Evolutionary conservation across 352 stramenopile genomes (phyloP).

Genomic region (Globisporangium polare): DNA sequence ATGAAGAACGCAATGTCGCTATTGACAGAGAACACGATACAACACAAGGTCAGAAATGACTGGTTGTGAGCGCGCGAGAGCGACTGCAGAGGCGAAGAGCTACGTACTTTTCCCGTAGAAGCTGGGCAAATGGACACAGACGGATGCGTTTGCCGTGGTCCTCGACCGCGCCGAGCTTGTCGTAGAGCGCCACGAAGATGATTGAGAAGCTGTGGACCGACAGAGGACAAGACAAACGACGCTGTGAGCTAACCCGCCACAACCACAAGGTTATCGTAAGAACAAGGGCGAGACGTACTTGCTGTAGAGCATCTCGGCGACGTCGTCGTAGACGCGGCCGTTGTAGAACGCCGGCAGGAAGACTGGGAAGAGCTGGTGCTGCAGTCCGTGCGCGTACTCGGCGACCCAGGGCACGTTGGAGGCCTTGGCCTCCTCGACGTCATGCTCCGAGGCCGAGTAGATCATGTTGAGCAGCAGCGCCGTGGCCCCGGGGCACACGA

Average conservation of each 20-base stretch:
- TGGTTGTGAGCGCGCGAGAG: not conserved
- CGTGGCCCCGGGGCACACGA: constrained; percentile 46
- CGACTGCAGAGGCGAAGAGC: not conserved
- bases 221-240: not conserved
- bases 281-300: constrained; percentile 23
- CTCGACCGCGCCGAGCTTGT: constrained; percentile 22
- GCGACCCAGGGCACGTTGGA: constrained; percentile 47
- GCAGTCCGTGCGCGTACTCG: constrained; percentile 48
- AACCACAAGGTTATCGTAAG: no score
- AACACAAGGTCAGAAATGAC: not conserved
- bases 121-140: constrained; percentile 35
- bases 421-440: constrained; percentile 27
- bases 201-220: constrained; percentile 31
- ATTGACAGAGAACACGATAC: not conserved
- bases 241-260: not conserved
- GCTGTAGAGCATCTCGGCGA: constrained; percentile 33
- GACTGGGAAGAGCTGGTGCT: constrained; percentile 51
- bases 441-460: constrained; percentile 37
- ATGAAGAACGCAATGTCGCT: constrained; percentile 55
- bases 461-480: constrained; percentile 60
- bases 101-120: constrained; percentile 37
- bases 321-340: constrained; percentile 34
- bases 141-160: constrained; percentile 24
- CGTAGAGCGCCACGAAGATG: constrained; percentile 43
- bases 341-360: constrained; percentile 38